Evolutionary conservation across 2,329 filamentous ascomycete species (phyloP).

Genomic region (Camillea tinctor): DNA sequence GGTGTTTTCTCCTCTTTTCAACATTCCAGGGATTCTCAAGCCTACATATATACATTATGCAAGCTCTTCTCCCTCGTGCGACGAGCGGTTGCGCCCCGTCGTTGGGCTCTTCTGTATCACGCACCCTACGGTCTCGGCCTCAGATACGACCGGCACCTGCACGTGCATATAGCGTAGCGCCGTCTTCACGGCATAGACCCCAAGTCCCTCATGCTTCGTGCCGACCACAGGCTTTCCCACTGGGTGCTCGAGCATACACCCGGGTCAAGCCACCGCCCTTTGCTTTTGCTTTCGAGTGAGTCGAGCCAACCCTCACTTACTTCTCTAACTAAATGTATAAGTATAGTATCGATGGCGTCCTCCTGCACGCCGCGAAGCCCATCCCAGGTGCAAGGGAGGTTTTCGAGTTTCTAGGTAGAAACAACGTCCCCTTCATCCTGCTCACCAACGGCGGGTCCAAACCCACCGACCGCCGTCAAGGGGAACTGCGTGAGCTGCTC

Average conservation of each 20-base stretch:
- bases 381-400: constrained; percentile 76
- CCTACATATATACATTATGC: background rate
- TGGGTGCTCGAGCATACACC: background rate
- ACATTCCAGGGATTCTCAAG: no score
- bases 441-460: constrained; percentile 94
- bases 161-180: background rate
- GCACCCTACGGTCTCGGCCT: background rate
- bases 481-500: constrained; percentile 66
- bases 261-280: constrained; percentile 23
- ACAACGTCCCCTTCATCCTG: constrained; percentile 86
- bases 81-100: background rate
- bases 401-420: constrained; percentile 68
- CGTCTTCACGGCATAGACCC: background rate
- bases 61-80: background rate
- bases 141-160: background rate
- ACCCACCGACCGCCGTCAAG: constrained; percentile 70
- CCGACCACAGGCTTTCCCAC: no score
- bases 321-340: background rate
- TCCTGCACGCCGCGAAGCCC: constrained; percentile 76
- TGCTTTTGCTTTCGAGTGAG: constrained; percentile 39
- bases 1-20: no score
- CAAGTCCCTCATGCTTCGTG: background rate
- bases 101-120: background rate
- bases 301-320: constrained; percentile 12
- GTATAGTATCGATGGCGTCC: constrained; percentile 84